Percentiles rank a stretch among this genome's conserved stretches.
These are phyloP conservation scores for Fomitopsis betulina DNA, from an alignment of 1,284 basidiomycete species.

Conservation along the genomic window DNA sequence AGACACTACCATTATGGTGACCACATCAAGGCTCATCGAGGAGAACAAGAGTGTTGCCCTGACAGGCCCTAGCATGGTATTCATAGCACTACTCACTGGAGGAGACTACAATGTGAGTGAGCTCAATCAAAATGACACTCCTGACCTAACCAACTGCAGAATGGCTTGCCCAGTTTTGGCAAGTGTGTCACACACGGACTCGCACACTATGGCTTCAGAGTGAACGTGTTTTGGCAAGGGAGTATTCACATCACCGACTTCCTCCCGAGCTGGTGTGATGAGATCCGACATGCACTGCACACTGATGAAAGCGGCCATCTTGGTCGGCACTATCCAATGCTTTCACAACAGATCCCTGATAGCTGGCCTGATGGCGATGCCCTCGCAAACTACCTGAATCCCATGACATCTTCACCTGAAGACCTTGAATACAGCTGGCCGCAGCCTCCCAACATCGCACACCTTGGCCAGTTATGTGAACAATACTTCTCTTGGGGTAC, in stretches of 20 bases:
- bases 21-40: no score
- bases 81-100: conserved; percentile 7
- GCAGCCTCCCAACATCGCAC: not conserved
- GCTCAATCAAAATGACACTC: not conserved
- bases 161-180: no score
- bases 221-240: no score
- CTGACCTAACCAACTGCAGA: no score
- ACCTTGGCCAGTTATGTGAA: not conserved
- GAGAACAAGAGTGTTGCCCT: not conserved
- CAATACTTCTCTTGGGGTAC: not conserved
- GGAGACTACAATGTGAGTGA: conserved; percentile 6
- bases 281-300: not conserved
- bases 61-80: not conserved
- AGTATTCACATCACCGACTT: not conserved
- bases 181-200: conserved; percentile 2
- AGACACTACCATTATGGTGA: not conserved
- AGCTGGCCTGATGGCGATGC: conserved; percentile 1
- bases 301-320: conserved; percentile 1
- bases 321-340: not conserved
- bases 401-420: not conserved
- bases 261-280: not conserved
- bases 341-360: not conserved
- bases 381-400: not conserved
- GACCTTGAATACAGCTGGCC: not conserved
- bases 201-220: conserved; percentile 6